phyloP scores from a whole-genome alignment of 2,329 filamentous ascomycete genomes.

The Fusarium coicis region DNA sequence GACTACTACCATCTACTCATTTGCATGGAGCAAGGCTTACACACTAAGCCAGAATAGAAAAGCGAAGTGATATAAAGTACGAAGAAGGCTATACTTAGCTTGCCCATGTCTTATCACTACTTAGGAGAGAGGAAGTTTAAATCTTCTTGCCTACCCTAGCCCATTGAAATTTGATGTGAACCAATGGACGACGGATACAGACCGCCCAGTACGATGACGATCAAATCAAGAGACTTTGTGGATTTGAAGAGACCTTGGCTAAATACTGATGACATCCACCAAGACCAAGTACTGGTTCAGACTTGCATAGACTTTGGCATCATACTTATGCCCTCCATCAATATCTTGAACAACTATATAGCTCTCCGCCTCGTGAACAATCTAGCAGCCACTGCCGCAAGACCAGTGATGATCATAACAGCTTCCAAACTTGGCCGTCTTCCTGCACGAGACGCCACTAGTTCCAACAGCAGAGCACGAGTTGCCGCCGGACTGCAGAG shows the following conservation, averaged over 20 bases:
- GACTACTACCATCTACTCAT: background rate
- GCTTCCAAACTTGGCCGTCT: slow-evolving; percentile 4
- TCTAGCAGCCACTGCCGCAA: background rate
- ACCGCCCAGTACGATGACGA: accelerated
- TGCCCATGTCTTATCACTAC: background rate
- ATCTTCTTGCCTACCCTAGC: background rate
- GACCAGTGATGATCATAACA: slow-evolving; percentile 11
- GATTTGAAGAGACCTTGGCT: no score
- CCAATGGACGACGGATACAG: accelerated
- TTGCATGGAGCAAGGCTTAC: accelerated
- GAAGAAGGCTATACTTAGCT: background rate
- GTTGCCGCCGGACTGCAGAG: background rate
- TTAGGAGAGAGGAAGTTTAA: no score
- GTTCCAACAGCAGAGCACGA: slow-evolving; percentile 8
- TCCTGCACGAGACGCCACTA: background rate
- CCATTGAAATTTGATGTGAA: background rate
- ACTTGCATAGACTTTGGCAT: accelerated
- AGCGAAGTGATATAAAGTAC: no score
- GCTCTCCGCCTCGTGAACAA: accelerated
- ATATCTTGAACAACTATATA: accelerated
- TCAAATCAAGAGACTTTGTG: no score
- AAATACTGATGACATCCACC: background rate
- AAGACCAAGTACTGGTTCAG: no score
- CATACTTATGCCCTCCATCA: no score
- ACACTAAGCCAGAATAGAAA: accelerated